Evolutionary conservation across 805 yeast genomes (phyloP), one percentile per base, ranked within the genome.

Genomic region (Zygoascus ofunaensis): DNA sequence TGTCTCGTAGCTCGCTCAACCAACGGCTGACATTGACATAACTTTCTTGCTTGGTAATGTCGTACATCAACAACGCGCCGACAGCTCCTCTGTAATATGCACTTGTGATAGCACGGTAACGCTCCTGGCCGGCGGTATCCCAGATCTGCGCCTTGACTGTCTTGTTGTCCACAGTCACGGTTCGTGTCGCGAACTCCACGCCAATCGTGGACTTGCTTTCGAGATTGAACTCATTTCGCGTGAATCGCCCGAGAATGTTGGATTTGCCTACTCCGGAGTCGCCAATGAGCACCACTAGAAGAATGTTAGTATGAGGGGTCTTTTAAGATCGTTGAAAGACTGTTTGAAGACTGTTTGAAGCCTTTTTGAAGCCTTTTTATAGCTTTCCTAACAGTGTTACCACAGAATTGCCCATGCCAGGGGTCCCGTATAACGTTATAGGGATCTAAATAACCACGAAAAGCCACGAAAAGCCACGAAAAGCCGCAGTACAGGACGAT

Each of bases 81-180:
- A 89, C 95, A 1, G 98, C 97, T 35, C 97, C 98, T 62, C 98
- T 77, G 65, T 90, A 90, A 69, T 90, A 90, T 4, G 97, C 97
- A 46, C 92, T 80, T 26, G 98, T 92, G 64, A 90, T 90, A 37
- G 98, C 97, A 57, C 98, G 79, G 71, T 92, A 90, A 64, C 98
- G 79, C 66, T 90, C 98, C 70, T 90, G 98, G 49, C 98, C 98
- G 2, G 98, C 98, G 32, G 98, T 90, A 66, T 90, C 98, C 98
- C 98, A 90, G 62, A 90, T 90, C 71, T 90, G 98, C 58, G 94
- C 79, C 68, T 90, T 90, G 64, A 90, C 89, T 49, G 94, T 87
- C 70, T 90, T 92, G 54, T 95, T 96, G 61, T 92, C 97, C 48
- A 92, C 76, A 58, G 85, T 94, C 45, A 92, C 79, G 2, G 97